Evolutionary conservation across 2,329 filamentous ascomycete species (phyloP).

Genomic region (Atkinsonella hypoxylon): DNA sequence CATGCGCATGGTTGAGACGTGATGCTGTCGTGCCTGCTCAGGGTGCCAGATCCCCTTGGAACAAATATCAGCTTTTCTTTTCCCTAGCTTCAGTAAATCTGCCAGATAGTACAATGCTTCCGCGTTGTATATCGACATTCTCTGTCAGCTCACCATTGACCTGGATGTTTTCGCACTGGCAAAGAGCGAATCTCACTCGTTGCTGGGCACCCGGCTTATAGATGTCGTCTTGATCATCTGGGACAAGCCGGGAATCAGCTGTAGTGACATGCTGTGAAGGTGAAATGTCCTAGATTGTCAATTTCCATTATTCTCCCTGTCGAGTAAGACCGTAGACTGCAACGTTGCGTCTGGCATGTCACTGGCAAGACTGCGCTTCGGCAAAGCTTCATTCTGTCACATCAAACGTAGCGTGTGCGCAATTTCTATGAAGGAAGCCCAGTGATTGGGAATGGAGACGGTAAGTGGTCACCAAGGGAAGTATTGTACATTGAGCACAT

Average conservation of each 20-base stretch:
- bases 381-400: too few species aligned
- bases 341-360: background rate
- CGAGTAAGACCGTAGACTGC: background rate
- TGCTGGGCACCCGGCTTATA: slow-evolving; percentile 45
- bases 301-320: background rate
- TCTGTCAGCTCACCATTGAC: slow-evolving; percentile 32
- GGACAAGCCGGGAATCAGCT: slow-evolving; percentile 46
- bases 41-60: too few species aligned
- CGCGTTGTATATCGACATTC: slow-evolving; percentile 35
- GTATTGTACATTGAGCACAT: too few species aligned
- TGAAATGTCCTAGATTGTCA: background rate
- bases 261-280: slow-evolving; percentile 35
- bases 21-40: too few species aligned
- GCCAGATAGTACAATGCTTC: slow-evolving; percentile 24
- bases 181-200: slow-evolving; percentile 37
- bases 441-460: too few species aligned
- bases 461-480: too few species aligned
- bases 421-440: too few species aligned
- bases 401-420: too few species aligned
- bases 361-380: too few species aligned
- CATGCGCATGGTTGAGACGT: too few species aligned
- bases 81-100: slow-evolving; percentile 9
- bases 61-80: background rate
- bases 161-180: slow-evolving; percentile 46
- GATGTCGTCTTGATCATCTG: slow-evolving; percentile 41